phyloP scores from a whole-genome alignment of 2,329 filamentous ascomycete species.

The Apiospora phragmitis region DNA sequence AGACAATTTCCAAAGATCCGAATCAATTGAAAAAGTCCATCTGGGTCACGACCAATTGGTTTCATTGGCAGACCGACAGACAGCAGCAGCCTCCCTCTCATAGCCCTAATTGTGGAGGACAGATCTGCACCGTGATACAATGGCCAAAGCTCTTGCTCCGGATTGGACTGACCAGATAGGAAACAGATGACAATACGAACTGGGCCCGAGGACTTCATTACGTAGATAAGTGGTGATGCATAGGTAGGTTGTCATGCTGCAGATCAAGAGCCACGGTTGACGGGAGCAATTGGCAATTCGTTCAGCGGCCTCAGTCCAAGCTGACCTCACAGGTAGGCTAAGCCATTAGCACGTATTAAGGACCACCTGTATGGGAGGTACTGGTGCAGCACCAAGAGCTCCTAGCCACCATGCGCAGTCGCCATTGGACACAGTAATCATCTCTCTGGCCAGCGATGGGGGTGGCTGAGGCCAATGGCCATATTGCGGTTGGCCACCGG shows the following conservation, averaged over 20 bases:
- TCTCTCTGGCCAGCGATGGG: neutral
- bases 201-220: neutral
- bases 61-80: neutral
- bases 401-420: neutral
- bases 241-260: neutral
- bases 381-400: neutral
- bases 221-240: neutral
- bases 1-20: neutral
- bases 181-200: neutral
- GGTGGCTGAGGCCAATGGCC: neutral
- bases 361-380: neutral
- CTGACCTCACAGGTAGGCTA: neutral
- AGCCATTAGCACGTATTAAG: neutral
- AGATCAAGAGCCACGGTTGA: neutral
- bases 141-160: slow-evolving; percentile 5
- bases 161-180: neutral
- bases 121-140: slow-evolving; percentile 6
- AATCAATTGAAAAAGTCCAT: neutral
- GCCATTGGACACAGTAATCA: slow-evolving; percentile 6
- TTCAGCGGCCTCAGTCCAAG: neutral
- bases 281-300: no score
- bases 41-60: neutral
- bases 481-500: neutral
- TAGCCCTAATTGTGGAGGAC: slow-evolving; percentile 5
- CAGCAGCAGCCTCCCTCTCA: neutral